These are phyloP conservation scores for Penicillium sp. DNA, from an alignment of 2,329 filamentous ascomycete genomes.

Conservation along the genomic window DNA sequence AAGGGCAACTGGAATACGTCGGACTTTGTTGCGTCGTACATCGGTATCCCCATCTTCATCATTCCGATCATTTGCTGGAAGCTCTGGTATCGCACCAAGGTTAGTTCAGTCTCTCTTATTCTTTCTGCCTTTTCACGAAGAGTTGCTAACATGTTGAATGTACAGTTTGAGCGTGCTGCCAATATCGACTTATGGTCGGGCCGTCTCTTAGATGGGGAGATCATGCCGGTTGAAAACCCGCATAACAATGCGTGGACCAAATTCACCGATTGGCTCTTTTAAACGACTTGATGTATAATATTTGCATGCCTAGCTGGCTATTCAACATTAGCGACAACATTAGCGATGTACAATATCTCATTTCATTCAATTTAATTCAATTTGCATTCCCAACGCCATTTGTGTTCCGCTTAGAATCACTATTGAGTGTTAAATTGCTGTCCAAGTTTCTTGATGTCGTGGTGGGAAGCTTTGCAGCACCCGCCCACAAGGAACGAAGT, in stretches of 20 bases:
- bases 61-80: constrained; percentile 46
- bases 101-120: constrained; percentile 16
- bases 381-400: not conserved
- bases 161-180: constrained; percentile 25
- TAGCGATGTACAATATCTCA: constrained; percentile 1
- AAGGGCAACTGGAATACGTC: constrained; percentile 35
- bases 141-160: constrained; percentile 1
- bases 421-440: constrained; percentile 14
- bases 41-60: constrained; percentile 44
- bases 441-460: constrained; percentile 33
- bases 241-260: constrained; percentile 21
- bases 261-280: constrained; percentile 28
- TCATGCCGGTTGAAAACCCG: constrained; percentile 16
- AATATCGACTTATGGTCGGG: constrained; percentile 33
- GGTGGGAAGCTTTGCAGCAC: constrained; percentile 46
- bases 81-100: constrained; percentile 38
- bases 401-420: not conserved
- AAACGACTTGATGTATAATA: constrained; percentile 20
- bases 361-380: not conserved
- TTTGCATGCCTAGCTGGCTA: constrained; percentile 13
- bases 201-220: constrained; percentile 32
- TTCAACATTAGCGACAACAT: constrained; percentile 17
- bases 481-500: constrained; percentile 43
- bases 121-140: not conserved
- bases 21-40: constrained; percentile 40